Evolutionary conservation across 1,139 yeast genomes (phyloP).

Genomic region (Scheffersomyces parashehatae): DNA sequence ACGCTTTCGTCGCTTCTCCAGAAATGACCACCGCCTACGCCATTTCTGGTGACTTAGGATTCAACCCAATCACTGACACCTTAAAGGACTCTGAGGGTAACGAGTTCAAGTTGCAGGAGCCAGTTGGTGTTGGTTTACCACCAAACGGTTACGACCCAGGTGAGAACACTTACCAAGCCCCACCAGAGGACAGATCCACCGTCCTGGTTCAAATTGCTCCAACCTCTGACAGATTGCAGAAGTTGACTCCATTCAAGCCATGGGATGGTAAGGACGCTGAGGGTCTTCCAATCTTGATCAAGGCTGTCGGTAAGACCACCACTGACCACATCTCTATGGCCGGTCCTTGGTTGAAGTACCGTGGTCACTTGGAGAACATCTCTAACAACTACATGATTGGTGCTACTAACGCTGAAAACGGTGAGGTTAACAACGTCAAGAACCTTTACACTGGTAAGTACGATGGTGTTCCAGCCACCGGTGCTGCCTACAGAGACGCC

Average conservation of each 20-base stretch:
- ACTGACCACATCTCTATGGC: slow-evolving; percentile 99
- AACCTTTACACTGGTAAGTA: slow-evolving; percentile 91
- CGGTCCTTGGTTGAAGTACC: slow-evolving; percentile 99
- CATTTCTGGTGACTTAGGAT: slow-evolving; percentile 95
- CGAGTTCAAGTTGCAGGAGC: slow-evolving; percentile 90
- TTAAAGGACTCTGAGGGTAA: slow-evolving; percentile 93
- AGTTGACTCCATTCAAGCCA: slow-evolving; percentile 51
- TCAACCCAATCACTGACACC: slow-evolving; percentile 96
- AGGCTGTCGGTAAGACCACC: slow-evolving; percentile 97
- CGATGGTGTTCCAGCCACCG: slow-evolving; percentile 96
- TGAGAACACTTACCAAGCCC: slow-evolving; percentile 96
- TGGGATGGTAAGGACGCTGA: slow-evolving; percentile 97
- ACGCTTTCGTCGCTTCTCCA: slow-evolving; percentile 98
- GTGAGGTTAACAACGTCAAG: slow-evolving; percentile 88
- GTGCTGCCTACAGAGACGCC: slow-evolving; percentile 89
- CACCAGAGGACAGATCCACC: slow-evolving; percentile 81
- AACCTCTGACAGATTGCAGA: slow-evolving; percentile 64
- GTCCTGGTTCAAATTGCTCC: slow-evolving; percentile 81
- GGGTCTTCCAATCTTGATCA: slow-evolving; percentile 89
- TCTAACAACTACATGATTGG: slow-evolving; percentile 99
- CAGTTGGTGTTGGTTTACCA: slow-evolving; percentile 93
- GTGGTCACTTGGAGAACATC: slow-evolving; percentile 99
- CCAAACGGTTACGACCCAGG: slow-evolving; percentile 90
- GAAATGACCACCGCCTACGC: slow-evolving; percentile 97
- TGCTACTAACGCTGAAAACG: slow-evolving; percentile 96